A percentile compares a stretch with the other conserved stretches of the same genome.
phyloP scores from a whole-genome alignment of 352 stramenopile species.

The Phytophthora macrochlamydospora region DNA sequence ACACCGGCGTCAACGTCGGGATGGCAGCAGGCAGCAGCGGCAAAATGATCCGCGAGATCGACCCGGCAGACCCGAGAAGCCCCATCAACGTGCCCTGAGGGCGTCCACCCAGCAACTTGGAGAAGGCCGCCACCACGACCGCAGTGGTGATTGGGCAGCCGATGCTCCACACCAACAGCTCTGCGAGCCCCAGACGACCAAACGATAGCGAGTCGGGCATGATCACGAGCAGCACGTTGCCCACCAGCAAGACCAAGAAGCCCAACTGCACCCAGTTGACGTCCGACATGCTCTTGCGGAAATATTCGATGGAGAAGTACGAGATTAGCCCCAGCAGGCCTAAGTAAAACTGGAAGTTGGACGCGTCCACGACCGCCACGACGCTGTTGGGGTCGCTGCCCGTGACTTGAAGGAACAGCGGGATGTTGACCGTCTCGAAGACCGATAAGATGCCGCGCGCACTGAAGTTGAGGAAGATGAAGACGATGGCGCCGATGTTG shows the following conservation, averaged over 20 bases:
- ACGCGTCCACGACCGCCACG: constrained; percentile 61
- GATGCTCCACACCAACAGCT: constrained; percentile 85
- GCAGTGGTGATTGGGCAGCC: constrained; percentile 80
- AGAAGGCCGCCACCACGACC: constrained; percentile 77
- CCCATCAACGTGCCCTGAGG: constrained; percentile 85
- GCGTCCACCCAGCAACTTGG: constrained; percentile 72
- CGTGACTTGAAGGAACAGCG: constrained; percentile 73
- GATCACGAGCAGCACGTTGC: constrained; percentile 65
- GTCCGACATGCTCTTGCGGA: constrained; percentile 68
- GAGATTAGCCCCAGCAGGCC: constrained; percentile 72
- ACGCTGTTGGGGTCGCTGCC: constrained; percentile 60
- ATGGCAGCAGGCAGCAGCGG: constrained; percentile 72
- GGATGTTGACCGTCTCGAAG: constrained; percentile 88
- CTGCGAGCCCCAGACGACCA: constrained; percentile 48
- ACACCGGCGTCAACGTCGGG: constrained; percentile 69
- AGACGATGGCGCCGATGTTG: constrained; percentile 73
- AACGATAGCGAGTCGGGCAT: constrained; percentile 53
- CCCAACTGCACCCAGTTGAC: constrained; percentile 75
- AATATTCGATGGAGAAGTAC: constrained; percentile 84
- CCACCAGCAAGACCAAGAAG: constrained; percentile 64
- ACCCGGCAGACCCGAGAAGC: constrained; percentile 72
- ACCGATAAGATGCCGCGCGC: constrained; percentile 79
- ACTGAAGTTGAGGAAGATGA: constrained; percentile 85
- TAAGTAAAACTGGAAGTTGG: constrained; percentile 86
- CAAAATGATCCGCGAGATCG: constrained; percentile 76